Base-by-base conservation (phyloP, 106 monocot species). In the Acanthochlamys bracteata region DNA sequence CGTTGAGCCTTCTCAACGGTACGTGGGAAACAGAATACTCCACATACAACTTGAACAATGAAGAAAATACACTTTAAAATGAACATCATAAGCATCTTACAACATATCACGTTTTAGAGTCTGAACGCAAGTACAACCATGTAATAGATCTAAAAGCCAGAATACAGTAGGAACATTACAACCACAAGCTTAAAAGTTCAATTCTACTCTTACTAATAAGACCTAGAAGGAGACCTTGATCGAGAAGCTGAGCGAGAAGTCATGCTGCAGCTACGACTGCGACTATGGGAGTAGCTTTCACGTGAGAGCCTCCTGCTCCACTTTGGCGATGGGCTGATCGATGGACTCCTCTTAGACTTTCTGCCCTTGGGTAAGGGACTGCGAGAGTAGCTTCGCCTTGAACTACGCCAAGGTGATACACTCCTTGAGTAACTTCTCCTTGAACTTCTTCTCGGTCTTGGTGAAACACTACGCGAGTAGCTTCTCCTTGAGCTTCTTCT, bases 271-370 rank as follows among this genome's bases (percentile, higher is more conserved):
- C 89, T 85, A 13, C 79, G 79, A 27, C 83, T 78, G 14, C 74
- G 55, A 46, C 89, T 85, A 13, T 84, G 79, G 9, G 76, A 69
- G 22, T 84, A 84, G 49, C 84, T 84, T 41, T 84, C 84, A 19
- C 79, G 76, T 19, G 80, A 84, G 42, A 59, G n/a, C 19, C 67
- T 57, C 20, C 67, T 56, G 19, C 70, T 69, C 58, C 60, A 9
- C 49, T 17, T 49, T 17, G 17, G 2, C 49, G 9, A 49, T 49
- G 17, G 49, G 49, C 17, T 2, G 10, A 33, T 33, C 6, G 33
- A 33, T 33, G 43, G 43, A 43, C 76, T 69, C 54, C 69, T 61
- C 7, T 60, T 59, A 8, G 68, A 66, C 16, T 64, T 67, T 23
- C 43, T 63, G 2, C 9, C 16, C 26, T 23, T 51, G 0, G 82